Percentiles rank a stretch among this genome's conserved stretches.
Evolutionary conservation across 2,329 filamentous ascomycete species (phyloP).

Genomic region (Onygena corvina): DNA sequence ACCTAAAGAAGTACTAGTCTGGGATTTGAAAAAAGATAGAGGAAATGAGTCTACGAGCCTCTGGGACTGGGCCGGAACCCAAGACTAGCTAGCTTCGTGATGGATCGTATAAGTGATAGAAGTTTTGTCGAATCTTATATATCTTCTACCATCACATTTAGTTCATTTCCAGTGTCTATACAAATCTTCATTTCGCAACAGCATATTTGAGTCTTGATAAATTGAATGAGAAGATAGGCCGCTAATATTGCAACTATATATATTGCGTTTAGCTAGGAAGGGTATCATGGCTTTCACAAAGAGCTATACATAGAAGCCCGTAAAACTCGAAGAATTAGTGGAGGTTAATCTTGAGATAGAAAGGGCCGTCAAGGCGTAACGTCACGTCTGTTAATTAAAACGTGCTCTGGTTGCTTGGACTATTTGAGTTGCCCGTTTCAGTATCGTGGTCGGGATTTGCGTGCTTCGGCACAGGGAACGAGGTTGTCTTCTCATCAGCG

Average conservation of each 20-base stretch:
- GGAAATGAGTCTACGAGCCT: background rate
- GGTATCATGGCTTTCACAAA: background rate
- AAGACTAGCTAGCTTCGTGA: too few relatives aligned
- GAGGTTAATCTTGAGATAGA: background rate
- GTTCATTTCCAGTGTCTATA: too few relatives aligned
- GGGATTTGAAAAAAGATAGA: background rate
- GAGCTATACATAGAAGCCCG: background rate
- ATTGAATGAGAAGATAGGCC: background rate
- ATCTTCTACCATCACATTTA: too few relatives aligned
- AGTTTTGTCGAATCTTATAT: too few relatives aligned
- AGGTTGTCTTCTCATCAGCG: slow-evolving; percentile 2
- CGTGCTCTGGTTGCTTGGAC: background rate
- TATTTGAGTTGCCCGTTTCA: slow-evolving; percentile 4
- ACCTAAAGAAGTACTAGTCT: slow-evolving; percentile 1
- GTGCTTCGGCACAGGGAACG: slow-evolving; percentile 1
- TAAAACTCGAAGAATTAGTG: background rate
- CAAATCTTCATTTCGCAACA: too few relatives aligned
- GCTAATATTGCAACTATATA: background rate
- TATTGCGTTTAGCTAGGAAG: background rate
- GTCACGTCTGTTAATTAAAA: background rate
- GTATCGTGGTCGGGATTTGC: slow-evolving; percentile 3
- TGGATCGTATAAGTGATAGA: too few relatives aligned
- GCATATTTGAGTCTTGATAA: background rate
- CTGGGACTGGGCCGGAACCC: slow-evolving; percentile 3
- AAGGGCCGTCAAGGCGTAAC: background rate